Evolutionary conservation across 2,329 filamentous ascomycete genomes (phyloP), one percentile per base, ranked within the genome.

Genomic region (Cladosporium phlei): DNA sequence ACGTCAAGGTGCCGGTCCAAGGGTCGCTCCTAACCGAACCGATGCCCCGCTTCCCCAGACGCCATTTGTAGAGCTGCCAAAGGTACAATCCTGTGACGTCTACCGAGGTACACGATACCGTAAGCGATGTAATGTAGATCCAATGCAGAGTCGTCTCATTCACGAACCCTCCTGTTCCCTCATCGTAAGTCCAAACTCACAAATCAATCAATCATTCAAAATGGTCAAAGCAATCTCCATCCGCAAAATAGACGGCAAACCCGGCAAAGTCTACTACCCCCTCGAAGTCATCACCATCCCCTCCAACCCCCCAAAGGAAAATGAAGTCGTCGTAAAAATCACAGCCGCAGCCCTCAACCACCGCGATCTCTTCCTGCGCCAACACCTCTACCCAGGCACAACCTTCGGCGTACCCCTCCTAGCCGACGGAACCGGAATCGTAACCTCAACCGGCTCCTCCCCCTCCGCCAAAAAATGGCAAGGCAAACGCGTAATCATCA

Each of bases 321-420:
- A 74, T 52, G 77, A 96, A 65, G 73, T 95, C 55, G 74, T 94
- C 5, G 72, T 97, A 52, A 81, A 80, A 59, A 73, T 97, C 61
- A 77, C 79, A 27, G 86, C 89, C 42, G 86, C 84, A 1, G 85
- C 91, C 11, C 81, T 97, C 40, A 97, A 97, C 73, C 93, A 97
- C 72, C 86, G 90, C 59, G 93, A 97, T 67, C 80, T 95, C 57
- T 97, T 96, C 72, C 86, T 95, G 68, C 86, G 91, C 46, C 89
- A 93, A 66, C 85, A 90, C 62, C 80, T 95, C 30, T 97, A 97
- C 72, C 91, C 91, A 0, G 85, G 80, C 57, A 85, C 88, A 44
- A 84, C 85, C 10, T 95, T 95, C 66, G 76, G 79, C 50, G 74
- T 82, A 5, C 88, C 91, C 1, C 71, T 97, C 32, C 77, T 95